phyloP scores from a whole-genome alignment of 2,329 filamentous ascomycete species.

The Eutypella sp. region DNA sequence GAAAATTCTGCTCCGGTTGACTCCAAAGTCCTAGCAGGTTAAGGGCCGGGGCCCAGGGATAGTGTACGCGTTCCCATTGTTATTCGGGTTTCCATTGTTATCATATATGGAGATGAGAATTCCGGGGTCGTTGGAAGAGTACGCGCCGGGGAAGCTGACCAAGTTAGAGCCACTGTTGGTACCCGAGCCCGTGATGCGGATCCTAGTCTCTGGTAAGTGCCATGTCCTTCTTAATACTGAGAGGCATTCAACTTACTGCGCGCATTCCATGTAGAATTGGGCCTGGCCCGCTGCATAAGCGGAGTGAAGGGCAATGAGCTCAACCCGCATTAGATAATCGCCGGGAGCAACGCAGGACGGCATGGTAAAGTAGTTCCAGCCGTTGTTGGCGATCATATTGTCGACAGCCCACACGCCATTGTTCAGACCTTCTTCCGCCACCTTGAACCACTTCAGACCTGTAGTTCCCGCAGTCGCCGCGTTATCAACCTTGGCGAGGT shows the following conservation, averaged over 20 bases:
- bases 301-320: conserved; percentile 35
- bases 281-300: conserved; percentile 28
- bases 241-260: conserved; percentile 19
- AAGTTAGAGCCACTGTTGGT: conserved; percentile 19
- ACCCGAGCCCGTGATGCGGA: conserved; percentile 28
- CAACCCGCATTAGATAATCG: conserved; percentile 38
- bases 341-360: conserved; percentile 33
- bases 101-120: conserved; percentile 31
- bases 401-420: conserved; percentile 43
- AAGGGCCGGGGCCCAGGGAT: neutral
- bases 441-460: conserved; percentile 46
- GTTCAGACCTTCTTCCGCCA: conserved; percentile 34
- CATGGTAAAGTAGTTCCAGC: conserved; percentile 38
- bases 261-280: conserved; percentile 35
- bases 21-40: neutral
- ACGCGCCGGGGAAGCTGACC: conserved; percentile 32
- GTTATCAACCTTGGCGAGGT: conserved; percentile 44
- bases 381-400: conserved; percentile 40
- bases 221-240: neutral
- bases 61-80: conserved; percentile 2
- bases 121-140: conserved; percentile 28
- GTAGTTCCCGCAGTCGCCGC: conserved; percentile 34
- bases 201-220: conserved; percentile 11
- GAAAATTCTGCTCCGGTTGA: too few relatives aligned
- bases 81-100: conserved; percentile 13